Base-by-base conservation (phyloP, 257 asterid species). In the Solanum ahanhuiri region DNA sequence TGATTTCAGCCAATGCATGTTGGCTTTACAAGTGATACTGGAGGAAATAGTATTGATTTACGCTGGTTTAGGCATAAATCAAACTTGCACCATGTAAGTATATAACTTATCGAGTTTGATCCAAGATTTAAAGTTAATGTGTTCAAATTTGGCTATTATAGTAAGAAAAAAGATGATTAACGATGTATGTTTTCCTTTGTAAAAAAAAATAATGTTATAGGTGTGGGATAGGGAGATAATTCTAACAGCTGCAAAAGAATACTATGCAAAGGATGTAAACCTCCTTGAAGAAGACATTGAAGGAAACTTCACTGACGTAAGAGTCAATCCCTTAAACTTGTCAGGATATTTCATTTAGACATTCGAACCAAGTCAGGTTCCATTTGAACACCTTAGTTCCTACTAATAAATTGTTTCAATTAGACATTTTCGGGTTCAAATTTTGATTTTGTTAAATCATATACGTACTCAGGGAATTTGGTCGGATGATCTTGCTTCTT, bases 151-250 rank as follows among this genome's bases (percentile, higher is more conserved):
- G 20, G 3, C 20, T 4, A 48, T 48, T 7, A 48, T 48, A 4
- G 20, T 12, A 45, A 45, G 57, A 45, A 12, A 48, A 48, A 48
- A 48, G 57, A 9, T 22, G 30, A 41, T 43, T 25, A 66, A 8
- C 2, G 12, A 23, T 3, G 7, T 39, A 25, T n/a, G 7, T 41
- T 69, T 12, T 43, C 22, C 60, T 11, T 41, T 17, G 12, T n/a
- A 11, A 6, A 31, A 5, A 5, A 72, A 15, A 45, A 75, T 22
- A 15, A 54, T 35, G 17, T 20, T 45, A 20, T 41, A 96, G 99
- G 98, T 95, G 11, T 96, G 99, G 99, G 98, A 96, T 58, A 89
- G 98, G 89, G 98, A 96, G 86, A 96, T 96, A n/a, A 95, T 96
- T 84, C 97, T 94, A 20, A 93, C 97, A 43, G 98, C 98, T 84